Conservation (phyloP, 2,329 filamentous ascomycete genomes). For the Aspergillus proliferans region DNA sequence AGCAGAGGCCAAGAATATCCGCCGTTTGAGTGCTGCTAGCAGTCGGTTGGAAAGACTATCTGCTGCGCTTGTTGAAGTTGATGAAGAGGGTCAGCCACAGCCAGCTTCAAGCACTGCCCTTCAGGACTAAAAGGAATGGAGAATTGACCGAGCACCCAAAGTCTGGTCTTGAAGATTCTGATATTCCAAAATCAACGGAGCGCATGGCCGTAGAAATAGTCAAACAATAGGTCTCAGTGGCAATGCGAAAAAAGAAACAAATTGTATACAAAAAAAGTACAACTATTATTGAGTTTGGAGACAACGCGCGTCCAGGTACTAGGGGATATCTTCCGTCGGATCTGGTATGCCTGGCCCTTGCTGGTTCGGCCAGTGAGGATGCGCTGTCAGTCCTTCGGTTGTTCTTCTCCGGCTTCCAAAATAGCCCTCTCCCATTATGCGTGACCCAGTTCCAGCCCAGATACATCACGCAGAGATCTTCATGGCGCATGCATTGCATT, state of each 20-base stretch:
- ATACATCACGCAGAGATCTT: not conserved
- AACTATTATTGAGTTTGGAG: conserved; percentile 3
- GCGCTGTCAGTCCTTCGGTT: not conserved
- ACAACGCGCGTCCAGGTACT: conserved; percentile 10
- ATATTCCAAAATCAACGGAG: not conserved
- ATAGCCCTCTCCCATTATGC: not conserved
- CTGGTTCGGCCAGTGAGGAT: not conserved
- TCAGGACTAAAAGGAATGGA: conserved; percentile 45
- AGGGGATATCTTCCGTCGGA: conserved; percentile 1
- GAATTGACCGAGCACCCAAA: not conserved
- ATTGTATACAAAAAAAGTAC: conserved; percentile 1
- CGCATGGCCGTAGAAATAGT: conserved; percentile 7
- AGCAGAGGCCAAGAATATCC: conserved; percentile 68
- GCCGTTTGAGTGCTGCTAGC: conserved; percentile 81
- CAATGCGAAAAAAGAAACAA: conserved; percentile 1
- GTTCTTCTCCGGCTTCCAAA: not conserved
- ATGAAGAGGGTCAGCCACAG: conserved; percentile 61
- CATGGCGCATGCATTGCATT: not conserved
- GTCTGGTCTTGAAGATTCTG: not conserved
- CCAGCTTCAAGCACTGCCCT: conserved; percentile 46
- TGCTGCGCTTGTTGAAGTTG: conserved; percentile 68
- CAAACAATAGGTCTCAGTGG: not conserved
- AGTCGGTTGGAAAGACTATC: conserved; percentile 77
- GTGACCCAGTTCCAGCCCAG: not conserved
- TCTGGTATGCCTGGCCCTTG: conserved; percentile 11